These are phyloP conservation scores for Rubus parviflorus DNA, from an alignment of 306 rosid species.

Conservation along the genomic window DNA sequence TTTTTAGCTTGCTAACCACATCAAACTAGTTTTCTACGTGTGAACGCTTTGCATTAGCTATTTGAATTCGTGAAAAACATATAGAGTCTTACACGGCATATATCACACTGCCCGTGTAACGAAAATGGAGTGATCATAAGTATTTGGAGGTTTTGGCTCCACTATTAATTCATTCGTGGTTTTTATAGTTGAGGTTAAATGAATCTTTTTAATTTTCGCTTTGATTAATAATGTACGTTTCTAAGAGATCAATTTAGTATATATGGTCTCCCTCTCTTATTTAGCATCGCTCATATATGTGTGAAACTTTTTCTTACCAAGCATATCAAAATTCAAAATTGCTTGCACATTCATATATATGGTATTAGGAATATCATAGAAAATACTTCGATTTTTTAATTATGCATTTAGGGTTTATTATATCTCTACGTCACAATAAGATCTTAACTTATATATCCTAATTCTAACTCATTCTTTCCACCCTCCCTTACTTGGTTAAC, in stretches of 20 bases:
- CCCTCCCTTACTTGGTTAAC: too few species aligned
- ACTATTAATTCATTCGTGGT: too few species aligned
- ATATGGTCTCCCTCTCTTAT: too few species aligned
- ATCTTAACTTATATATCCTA: too few species aligned
- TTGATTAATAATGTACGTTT: too few species aligned
- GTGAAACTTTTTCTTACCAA: not conserved
- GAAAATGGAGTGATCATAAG: not conserved
- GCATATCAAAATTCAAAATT: constrained; percentile 16
- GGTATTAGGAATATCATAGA: not conserved
- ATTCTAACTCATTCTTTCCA: too few species aligned
- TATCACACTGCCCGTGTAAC: not conserved
- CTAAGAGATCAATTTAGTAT: too few species aligned
- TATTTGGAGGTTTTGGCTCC: too few species aligned
- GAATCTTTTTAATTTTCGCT: too few species aligned
- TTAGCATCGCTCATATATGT: not conserved
- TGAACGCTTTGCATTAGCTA: constrained; percentile 21
- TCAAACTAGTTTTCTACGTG: not conserved
- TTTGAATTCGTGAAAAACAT: not conserved
- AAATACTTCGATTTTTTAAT: too few species aligned
- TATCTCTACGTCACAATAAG: not conserved
- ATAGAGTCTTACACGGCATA: not conserved
- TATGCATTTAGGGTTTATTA: not conserved
- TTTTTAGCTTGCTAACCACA: not conserved
- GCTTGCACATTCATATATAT: not conserved
- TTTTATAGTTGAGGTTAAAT: too few species aligned